Conservation (phyloP, 2,329 filamentous ascomycete species). For the Sporothrix variecibatus region DNA sequence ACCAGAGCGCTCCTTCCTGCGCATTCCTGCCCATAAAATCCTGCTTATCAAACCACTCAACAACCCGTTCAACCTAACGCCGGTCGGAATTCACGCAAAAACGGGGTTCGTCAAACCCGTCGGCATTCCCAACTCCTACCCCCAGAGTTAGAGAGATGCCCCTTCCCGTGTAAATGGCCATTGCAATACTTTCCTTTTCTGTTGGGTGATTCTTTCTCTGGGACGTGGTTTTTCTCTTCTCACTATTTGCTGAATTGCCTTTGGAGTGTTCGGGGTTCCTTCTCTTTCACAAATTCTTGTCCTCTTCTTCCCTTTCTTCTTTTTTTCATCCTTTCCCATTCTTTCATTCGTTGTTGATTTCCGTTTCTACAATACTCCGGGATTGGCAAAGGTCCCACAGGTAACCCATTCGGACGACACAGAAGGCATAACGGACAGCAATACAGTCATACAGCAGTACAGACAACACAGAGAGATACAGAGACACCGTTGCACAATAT, state of each 20-base stretch:
- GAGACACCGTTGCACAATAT: neutral
- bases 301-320: neutral
- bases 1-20: too few relatives aligned
- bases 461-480: neutral
- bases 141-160: neutral
- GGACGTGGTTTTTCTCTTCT: neutral
- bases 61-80: neutral
- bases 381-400: neutral
- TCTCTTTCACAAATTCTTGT: neutral
- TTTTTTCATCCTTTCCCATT: neutral
- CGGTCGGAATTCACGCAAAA: neutral
- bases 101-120: neutral
- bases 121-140: conserved; percentile 13
- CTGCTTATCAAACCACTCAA: conserved; percentile 6
- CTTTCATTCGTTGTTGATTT: neutral
- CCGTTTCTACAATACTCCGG: neutral
- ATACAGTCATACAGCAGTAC: neutral
- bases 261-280: neutral
- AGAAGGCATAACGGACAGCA: too few relatives aligned
- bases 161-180: conserved; percentile 7
- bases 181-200: neutral
- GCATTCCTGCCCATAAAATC: neutral
- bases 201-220: neutral
- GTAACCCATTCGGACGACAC: neutral
- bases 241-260: neutral